A percentile compares a stretch with the other conserved stretches of the same genome.
These are phyloP conservation scores for Puccinia triticina DNA, from an alignment of 1,284 basidiomycete species.

Conservation along the genomic window DNA sequence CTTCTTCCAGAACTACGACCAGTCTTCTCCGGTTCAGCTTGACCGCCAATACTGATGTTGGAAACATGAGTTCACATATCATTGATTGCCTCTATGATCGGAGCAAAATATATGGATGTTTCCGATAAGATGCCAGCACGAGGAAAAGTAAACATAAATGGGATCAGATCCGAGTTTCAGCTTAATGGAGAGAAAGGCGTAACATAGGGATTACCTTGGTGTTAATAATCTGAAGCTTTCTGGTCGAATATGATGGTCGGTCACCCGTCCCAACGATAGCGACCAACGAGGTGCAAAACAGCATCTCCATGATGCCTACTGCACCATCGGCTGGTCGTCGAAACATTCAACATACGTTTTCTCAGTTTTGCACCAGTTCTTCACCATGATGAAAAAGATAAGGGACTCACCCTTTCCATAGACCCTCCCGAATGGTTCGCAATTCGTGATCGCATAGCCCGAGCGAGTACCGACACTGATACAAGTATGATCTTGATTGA, in stretches of 20 bases:
- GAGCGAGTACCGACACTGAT: conserved; percentile 91
- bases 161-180: neutral
- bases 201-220: conserved; percentile 72
- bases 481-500: conserved; percentile 64
- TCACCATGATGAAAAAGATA: neutral
- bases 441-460: conserved; percentile 96
- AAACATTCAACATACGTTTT: conserved; percentile 15
- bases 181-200: neutral
- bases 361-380: neutral
- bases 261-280: conserved; percentile 93
- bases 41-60: conserved; percentile 90
- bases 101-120: neutral
- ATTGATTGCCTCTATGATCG: conserved; percentile 82
- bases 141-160: neutral
- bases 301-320: conserved; percentile 95
- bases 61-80: conserved; percentile 97
- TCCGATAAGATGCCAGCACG: neutral
- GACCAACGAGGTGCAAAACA: conserved; percentile 97
- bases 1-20: conserved; percentile 89
- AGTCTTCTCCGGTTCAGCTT: conserved; percentile 95
- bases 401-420: conserved; percentile 78
- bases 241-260: conserved; percentile 65
- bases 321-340: conserved; percentile 77
- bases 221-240: conserved; percentile 95
- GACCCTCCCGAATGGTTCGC: conserved; percentile 94